phyloP scores from a whole-genome alignment of 2,329 filamentous ascomycete genomes.

The Coniosporium uncinatum region DNA sequence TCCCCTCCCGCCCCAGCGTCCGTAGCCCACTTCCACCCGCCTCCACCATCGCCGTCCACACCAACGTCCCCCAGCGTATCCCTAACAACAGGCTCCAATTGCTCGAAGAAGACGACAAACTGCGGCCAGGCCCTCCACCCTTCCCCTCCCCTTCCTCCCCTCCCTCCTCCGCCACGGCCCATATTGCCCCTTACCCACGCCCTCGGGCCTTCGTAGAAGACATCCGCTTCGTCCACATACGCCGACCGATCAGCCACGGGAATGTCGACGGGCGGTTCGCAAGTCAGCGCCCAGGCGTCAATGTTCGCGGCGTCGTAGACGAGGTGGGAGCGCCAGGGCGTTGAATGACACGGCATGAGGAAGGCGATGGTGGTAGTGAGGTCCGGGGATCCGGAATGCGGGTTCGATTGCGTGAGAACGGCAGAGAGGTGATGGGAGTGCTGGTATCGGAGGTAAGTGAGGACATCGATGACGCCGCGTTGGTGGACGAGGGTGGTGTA shows the following conservation, averaged over 20 bases:
- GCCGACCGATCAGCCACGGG: slow-evolving; percentile 51
- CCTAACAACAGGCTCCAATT: slow-evolving; percentile 42
- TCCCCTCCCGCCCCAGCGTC: too few species aligned
- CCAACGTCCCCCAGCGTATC: too few species aligned
- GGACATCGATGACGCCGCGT: slow-evolving; percentile 69
- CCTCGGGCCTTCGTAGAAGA: slow-evolving; percentile 69
- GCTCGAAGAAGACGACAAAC: slow-evolving; percentile 48
- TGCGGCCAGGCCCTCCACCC: slow-evolving; percentile 30
- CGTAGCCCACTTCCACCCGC: too few species aligned
- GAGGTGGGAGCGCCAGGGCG: slow-evolving; percentile 89
- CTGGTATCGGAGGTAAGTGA: slow-evolving; percentile 68
- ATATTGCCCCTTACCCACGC: slow-evolving; percentile 29
- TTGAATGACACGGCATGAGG: slow-evolving; percentile 93
- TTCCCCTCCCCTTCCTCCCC: slow-evolving; percentile 9
- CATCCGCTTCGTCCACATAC: slow-evolving; percentile 88
- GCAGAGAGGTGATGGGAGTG: slow-evolving; percentile 46
- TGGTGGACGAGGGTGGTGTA: slow-evolving; percentile 79
- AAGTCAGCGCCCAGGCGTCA: slow-evolving; percentile 78
- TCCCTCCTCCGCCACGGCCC: too few species aligned
- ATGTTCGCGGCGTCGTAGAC: slow-evolving; percentile 70
- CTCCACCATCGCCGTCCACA: too few species aligned
- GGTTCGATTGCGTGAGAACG: slow-evolving; percentile 16
- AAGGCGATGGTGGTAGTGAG: slow-evolving; percentile 58
- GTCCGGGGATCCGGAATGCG: slow-evolving; percentile 2
- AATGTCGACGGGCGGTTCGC: slow-evolving; percentile 79